A percentile compares a stretch with the other conserved stretches of the same genome.
Evolutionary conservation across 345 rosid species (phyloP).

Genomic region (Eucalyptus sp.): DNA sequence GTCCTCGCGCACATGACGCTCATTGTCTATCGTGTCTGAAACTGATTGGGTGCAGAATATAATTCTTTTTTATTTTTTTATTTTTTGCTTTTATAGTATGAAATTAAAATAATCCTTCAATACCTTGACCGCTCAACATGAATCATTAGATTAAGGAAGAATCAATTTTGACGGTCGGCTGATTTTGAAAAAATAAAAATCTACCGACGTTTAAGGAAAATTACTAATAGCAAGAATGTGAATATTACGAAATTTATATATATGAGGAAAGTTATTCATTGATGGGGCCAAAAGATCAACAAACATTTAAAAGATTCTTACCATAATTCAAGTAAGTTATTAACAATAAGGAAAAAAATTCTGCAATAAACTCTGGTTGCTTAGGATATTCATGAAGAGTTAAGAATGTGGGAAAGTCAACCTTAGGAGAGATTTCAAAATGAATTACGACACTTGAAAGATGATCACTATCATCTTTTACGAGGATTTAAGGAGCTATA

Average conservation of each 20-base stretch:
- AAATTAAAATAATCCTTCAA: neutral
- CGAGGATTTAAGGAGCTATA: neutral
- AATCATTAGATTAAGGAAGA: neutral
- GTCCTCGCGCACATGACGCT: neutral
- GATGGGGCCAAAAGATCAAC: neutral
- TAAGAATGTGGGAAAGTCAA: neutral
- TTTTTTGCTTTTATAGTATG: neutral
- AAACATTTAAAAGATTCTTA: neutral
- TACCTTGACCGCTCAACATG: neutral
- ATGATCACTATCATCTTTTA: neutral
- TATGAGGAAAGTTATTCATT: neutral
- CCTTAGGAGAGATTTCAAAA: accelerated
- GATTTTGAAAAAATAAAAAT: neutral
- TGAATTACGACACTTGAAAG: neutral
- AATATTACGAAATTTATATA: neutral
- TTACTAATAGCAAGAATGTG: neutral
- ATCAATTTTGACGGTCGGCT: neutral
- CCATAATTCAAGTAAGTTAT: neutral
- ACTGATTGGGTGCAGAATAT: neutral
- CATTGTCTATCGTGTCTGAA: neutral
- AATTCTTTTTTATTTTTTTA: too few species aligned
- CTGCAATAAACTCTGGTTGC: neutral
- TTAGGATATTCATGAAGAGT: neutral
- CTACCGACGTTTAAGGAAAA: neutral
- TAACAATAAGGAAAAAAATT: neutral